Base-by-base conservation (phyloP, 352 stramenopile genomes). In the Phytophthora foliorum region DNA sequence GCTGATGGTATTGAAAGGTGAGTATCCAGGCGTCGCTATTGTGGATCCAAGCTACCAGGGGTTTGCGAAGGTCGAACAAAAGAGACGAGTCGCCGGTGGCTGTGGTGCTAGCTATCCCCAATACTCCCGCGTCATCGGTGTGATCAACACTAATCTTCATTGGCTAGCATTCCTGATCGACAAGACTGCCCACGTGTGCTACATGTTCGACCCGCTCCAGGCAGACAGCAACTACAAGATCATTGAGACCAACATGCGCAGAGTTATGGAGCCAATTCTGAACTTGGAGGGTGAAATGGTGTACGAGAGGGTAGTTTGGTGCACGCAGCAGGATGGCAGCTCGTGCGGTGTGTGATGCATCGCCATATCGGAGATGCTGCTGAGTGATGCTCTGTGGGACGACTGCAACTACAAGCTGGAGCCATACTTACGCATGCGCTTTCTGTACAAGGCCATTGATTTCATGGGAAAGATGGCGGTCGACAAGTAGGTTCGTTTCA, bases 311-410 rank as follows among this genome's bases (percentile, higher is more conserved):
- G 3, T 57, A 0, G 22, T 51, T 0, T 61, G 49, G 60, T 68
- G 50, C 8, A 55, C 3, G 11, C 60, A 68, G 27, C 19, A 61
- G 6, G 60, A 68, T 32, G 60, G 19, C 0, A 56, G 17, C 13
- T 68, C 60, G 0, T 68, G 60, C 10, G 51, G 50, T 2, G 41
- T 68, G 29, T 67, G 41, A 41, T 65, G 44, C 24, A 16, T 64
- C 8, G 57, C 32, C 4, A 24, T 39, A 4, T n/a, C n/a, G 13
- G 34, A 39, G 6, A 39, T 39, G 34, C 9, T 39, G 34, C 2
- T 39, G 2, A 39, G 1, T n/a, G 11, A 17, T 7, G 34, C 34
- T n/a, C 11, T 39, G 34, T 39, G 34, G 34, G 34, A 39, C 14
- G 34, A 39, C 13, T 6, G 34, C 34, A 14, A n/a, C 34, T 39